Percentiles rank a stretch among this genome's conserved stretches.
phyloP scores from a whole-genome alignment of 129 eudicot species.

The Logfia minima region DNA sequence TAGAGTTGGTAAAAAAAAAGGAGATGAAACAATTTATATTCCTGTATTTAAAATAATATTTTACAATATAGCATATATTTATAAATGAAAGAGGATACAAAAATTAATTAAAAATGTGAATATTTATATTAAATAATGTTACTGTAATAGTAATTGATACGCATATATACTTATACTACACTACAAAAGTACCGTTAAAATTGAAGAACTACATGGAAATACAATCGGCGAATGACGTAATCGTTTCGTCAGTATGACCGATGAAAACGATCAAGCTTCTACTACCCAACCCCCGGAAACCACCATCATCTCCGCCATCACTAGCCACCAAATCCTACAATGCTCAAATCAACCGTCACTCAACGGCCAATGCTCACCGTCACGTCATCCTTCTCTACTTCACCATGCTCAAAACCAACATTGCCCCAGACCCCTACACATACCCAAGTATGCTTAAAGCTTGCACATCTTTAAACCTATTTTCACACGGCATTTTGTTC shows the following conservation, averaged over 20 bases:
- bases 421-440: conserved; percentile 72
- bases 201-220: too few species aligned
- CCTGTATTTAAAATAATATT: too few species aligned
- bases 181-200: too few species aligned
- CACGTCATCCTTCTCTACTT: conserved; percentile 57
- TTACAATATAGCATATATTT: too few species aligned
- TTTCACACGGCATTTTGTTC: conserved; percentile 54
- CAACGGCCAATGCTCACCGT: conserved; percentile 54
- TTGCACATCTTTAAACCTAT: conserved; percentile 56
- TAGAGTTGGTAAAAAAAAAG: too few species aligned
- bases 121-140: too few species aligned
- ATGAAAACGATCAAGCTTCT: conserved; percentile 44
- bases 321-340: conserved; percentile 49
- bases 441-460: conserved; percentile 90
- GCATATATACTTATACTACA: too few species aligned
- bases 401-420: conserved; percentile 57
- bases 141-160: too few species aligned
- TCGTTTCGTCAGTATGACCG: conserved; percentile 12
- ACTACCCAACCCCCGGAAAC: conserved; percentile 27
- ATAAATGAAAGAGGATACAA: too few species aligned
- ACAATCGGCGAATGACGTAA: too few species aligned
- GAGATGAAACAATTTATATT: too few species aligned
- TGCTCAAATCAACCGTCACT: conserved; percentile 62
- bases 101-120: too few species aligned
- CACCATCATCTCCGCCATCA: conserved; percentile 38